Conservation (phyloP, 2,329 filamentous ascomycete genomes). For the Orbilia ellipsospora region DNA sequence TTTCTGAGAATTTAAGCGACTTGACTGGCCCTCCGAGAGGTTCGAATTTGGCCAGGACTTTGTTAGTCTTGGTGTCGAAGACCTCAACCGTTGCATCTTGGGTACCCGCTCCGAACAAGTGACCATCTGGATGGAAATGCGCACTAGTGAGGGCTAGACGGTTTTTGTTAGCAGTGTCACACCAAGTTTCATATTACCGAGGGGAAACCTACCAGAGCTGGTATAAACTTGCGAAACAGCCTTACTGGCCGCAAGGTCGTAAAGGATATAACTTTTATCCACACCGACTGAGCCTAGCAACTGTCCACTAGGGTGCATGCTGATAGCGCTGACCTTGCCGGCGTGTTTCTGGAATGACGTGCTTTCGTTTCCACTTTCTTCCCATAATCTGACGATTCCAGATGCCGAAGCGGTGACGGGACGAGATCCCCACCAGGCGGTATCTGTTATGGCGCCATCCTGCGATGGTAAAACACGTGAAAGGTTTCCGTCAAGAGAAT, state of each 20-base stretch:
- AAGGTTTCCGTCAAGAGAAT: constrained; percentile 80
- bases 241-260: constrained; percentile 77
- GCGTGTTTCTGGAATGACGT: constrained; percentile 82
- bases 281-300: constrained; percentile 87
- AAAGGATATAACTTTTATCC: constrained; percentile 93
- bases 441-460: constrained; percentile 74
- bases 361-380: constrained; percentile 74
- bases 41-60: constrained; percentile 79
- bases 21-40: constrained; percentile 75
- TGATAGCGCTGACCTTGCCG: constrained; percentile 79
- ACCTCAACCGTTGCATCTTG: constrained; percentile 83
- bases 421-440: constrained; percentile 74
- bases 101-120: constrained; percentile 88
- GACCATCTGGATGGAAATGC: constrained; percentile 96
- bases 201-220: constrained; percentile 74
- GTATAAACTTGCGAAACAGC: constrained; percentile 82
- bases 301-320: constrained; percentile 82
- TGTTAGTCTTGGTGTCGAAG: constrained; percentile 84
- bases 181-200: neutral
- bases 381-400: constrained; percentile 82
- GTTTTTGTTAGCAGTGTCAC: constrained; percentile 16
- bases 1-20: constrained; percentile 88
- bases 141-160: constrained; percentile 69
- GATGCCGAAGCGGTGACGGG: constrained; percentile 78
- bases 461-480: constrained; percentile 74